These are phyloP conservation scores for Plantago lanceolata DNA, from an alignment of 305 asterid genomes.

Conservation along the genomic window DNA sequence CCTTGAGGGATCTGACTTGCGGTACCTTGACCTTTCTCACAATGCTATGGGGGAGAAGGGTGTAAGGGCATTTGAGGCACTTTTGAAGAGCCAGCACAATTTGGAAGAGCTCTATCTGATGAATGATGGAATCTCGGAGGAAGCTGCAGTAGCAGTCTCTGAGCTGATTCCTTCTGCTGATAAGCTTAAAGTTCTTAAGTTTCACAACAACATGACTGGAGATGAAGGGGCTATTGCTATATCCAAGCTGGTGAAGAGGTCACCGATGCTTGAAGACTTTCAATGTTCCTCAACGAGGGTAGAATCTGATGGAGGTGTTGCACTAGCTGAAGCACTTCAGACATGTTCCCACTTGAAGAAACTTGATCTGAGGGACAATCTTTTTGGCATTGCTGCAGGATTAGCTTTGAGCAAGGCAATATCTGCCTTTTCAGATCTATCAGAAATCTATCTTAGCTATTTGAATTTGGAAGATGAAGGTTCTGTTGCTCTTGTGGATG, in stretches of 20 bases:
- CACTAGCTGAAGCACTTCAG: conserved; percentile 62
- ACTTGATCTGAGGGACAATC: conserved; percentile 85
- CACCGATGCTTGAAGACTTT: conserved; percentile 68
- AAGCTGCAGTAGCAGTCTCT: conserved; percentile 71
- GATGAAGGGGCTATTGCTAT: conserved; percentile 87
- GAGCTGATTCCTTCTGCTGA: conserved; percentile 72
- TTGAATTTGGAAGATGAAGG: conserved; percentile 87
- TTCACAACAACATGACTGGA: conserved; percentile 92
- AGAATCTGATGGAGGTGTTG: conserved; percentile 73
- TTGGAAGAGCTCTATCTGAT: conserved; percentile 87
- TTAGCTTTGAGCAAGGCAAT: conserved; percentile 52
- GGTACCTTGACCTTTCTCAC: conserved; percentile 66
- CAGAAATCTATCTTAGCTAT: conserved; percentile 77
- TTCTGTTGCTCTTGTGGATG: conserved; percentile 64
- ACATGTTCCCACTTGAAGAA: conserved; percentile 54
- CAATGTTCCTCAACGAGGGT: conserved; percentile 90
- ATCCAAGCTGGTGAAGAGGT: conserved; percentile 53
- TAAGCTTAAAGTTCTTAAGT: conserved; percentile 63
- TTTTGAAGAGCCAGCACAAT: conserved; percentile 57
- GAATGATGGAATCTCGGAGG: conserved; percentile 83
- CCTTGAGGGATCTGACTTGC: conserved; percentile 57
- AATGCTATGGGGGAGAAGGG: conserved; percentile 97
- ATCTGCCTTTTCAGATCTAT: conserved; percentile 47
- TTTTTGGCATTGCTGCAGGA: conserved; percentile 83
- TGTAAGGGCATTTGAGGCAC: conserved; percentile 65